Base-by-base conservation (phyloP, 2,329 filamentous ascomycete species). In the Cladobotryum mycophilum region DNA sequence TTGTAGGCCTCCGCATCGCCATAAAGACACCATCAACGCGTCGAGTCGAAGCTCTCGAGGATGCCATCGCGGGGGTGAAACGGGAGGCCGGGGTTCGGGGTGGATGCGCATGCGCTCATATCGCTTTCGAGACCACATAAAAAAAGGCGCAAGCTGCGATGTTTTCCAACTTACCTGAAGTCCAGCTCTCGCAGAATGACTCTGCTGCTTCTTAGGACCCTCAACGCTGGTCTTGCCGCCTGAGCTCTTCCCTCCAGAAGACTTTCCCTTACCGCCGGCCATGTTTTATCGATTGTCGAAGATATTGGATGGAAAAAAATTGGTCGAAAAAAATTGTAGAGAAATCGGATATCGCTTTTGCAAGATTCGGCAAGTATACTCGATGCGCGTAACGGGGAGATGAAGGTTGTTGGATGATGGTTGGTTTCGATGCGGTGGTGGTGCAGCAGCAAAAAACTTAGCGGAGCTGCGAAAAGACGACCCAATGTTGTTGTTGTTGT, bases 181-280 rank as follows among this genome's bases (percentile, higher is more conserved):
- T 68, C 91, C 91, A 69, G 91, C 91, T 72, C 93, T 91, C 67
- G 89, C 89, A 64, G 90, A 96, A 78, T 96, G 91, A 76, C 93
- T 95, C 76, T 95, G 88, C 67, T 88, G 86, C 78, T 96, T 96
- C 76, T 88, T 88, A 68, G 84, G 75, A 49, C 79, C 80, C 60
- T 84, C 85, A 64, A 66, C 74, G 54, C 75, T 75, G 45, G 76
- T 79, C 79, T 93, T 93, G 62, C 88, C 88, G 63, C 88, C 88
- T 52, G 86, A 79, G 69, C 75, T 91, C 84, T 95, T 96, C 67
- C 91, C 91, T 64, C 91, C 90, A 61, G 86, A 82, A 58, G 85
- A 89, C 79, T 90, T 95, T 80, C 91, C 91, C 81, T 96, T 96
- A 76, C 90, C 90, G 68, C 91, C 91, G 67, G 90, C 71, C 80